Percentiles rank a stretch among this genome's conserved stretches.
phyloP scores from a whole-genome alignment of 768 basidiomycete genomes.

The Atractiella rhizophila region DNA sequence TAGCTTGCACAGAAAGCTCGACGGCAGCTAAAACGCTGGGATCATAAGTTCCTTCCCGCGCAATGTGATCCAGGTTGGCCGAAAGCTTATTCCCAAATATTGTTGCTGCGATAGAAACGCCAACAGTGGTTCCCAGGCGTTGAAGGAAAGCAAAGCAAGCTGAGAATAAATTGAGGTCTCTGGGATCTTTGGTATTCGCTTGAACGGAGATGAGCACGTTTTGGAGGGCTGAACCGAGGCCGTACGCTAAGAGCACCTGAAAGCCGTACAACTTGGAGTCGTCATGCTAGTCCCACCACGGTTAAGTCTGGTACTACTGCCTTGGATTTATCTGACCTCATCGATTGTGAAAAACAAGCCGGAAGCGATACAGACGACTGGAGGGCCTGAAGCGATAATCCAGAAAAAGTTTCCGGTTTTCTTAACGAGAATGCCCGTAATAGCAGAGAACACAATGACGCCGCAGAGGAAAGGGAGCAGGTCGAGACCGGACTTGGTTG shows the following conservation, averaged over 20 bases:
- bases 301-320: too few species aligned
- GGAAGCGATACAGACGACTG: constrained; percentile 21
- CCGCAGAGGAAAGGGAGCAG: constrained; percentile 24
- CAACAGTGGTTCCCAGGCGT: neutral
- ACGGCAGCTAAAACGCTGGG: too few species aligned
- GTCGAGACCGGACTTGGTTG: too few species aligned
- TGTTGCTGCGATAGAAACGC: constrained; percentile 6
- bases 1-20: too few species aligned
- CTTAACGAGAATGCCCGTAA: constrained; percentile 19
- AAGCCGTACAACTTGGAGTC: neutral
- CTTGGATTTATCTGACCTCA: constrained; percentile 16
- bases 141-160: constrained; percentile 4
- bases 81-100: constrained; percentile 15
- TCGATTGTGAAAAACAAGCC: constrained; percentile 24
- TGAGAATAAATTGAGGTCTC: constrained; percentile 15
- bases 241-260: neutral
- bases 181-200: constrained; percentile 9
- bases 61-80: constrained; percentile 3
- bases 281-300: constrained; percentile 5
- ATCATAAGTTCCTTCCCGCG: too few species aligned
- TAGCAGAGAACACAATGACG: constrained; percentile 19
- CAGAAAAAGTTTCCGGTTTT: constrained; percentile 21
- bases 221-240: too few species aligned
- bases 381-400: constrained; percentile 20
- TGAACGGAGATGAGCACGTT: constrained; percentile 15